These are phyloP conservation scores for Marvania coccoides DNA, from an alignment of 139 green algal species.

Conservation along the genomic window DNA sequence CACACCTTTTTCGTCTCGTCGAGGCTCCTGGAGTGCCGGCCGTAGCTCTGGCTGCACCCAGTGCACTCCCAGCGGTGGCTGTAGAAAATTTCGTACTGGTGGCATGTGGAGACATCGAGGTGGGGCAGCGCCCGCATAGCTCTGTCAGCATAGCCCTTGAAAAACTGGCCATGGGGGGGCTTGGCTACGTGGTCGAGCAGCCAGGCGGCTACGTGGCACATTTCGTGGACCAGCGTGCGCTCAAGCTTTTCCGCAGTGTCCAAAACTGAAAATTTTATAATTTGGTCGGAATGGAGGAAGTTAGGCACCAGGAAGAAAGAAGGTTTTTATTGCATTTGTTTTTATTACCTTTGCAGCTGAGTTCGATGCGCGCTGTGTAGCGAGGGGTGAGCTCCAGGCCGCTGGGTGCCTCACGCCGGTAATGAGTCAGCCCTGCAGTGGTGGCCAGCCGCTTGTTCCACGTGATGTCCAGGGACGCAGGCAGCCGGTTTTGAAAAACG, in stretches of 20 bases:
- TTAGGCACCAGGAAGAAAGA: too few relatives aligned
- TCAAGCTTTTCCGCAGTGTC: slow-evolving; percentile 39
- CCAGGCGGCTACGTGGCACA: slow-evolving; percentile 60
- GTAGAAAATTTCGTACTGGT: slow-evolving; percentile 41
- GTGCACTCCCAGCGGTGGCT: slow-evolving; percentile 47
- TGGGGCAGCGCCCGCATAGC: slow-evolving; percentile 24
- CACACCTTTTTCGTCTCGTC: slow-evolving; percentile 41
- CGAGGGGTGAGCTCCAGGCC: background rate
- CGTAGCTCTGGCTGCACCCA: slow-evolving; percentile 35
- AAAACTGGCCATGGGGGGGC: slow-evolving; percentile 50
- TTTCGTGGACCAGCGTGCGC: slow-evolving; percentile 53
- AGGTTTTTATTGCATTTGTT: too few relatives aligned
- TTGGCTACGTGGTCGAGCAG: slow-evolving; percentile 45
- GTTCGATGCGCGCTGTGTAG: slow-evolving; percentile 42
- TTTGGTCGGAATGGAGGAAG: too few relatives aligned
- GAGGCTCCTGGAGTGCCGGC: slow-evolving; percentile 53
- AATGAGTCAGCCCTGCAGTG: slow-evolving; percentile 54
- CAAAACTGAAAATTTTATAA: too few relatives aligned
- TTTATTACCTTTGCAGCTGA: slow-evolving; percentile 49
- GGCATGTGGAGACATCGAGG: slow-evolving; percentile 51
- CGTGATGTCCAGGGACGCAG: slow-evolving; percentile 39
- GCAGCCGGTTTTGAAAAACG: slow-evolving; percentile 38
- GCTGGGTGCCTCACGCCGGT: background rate
- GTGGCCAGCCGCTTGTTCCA: slow-evolving; percentile 49
- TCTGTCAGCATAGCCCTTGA: slow-evolving; percentile 37